phyloP scores from a whole-genome alignment of 495 filamentous ascomycete genomes.

The Penicillium turbatum region DNA sequence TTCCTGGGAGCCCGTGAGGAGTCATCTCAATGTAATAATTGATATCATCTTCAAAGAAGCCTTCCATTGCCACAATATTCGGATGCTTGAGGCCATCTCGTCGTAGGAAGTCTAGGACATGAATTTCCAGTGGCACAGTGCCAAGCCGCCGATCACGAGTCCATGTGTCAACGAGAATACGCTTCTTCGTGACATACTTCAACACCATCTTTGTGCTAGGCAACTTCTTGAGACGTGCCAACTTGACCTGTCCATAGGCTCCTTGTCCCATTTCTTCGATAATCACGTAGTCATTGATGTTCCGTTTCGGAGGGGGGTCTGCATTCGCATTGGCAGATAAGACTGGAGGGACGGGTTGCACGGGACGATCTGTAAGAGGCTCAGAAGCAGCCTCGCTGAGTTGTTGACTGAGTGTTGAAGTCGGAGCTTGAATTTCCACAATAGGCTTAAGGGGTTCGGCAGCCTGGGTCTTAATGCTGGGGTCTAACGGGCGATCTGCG shows the following conservation, averaged over 20 bases:
- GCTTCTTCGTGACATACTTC: conserved; percentile 95
- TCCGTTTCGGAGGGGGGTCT: conserved; percentile 58
- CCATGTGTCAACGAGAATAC: conserved; percentile 98
- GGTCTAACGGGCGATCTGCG: conserved; percentile 1
- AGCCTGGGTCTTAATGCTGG: background rate
- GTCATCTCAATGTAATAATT: conserved; percentile 99
- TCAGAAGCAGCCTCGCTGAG: conserved; percentile 65
- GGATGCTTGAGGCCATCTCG: conserved; percentile 82
- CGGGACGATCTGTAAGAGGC: conserved; percentile 46
- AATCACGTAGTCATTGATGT: conserved; percentile 84
- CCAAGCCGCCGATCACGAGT: conserved; percentile 89
- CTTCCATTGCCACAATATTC: conserved; percentile 97
- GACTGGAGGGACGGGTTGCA: conserved; percentile 39
- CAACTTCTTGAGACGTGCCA: conserved; percentile 81
- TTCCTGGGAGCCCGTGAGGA: conserved; percentile 91
- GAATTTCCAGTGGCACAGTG: conserved; percentile 97
- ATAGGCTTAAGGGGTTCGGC: conserved; percentile 16
- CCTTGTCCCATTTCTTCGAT: conserved; percentile 99
- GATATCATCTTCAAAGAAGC: conserved; percentile 96
- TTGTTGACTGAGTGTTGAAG: conserved; percentile 68
- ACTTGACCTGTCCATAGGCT: conserved; percentile 95
- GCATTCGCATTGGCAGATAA: conserved; percentile 28
- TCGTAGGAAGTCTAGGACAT: conserved; percentile 91
- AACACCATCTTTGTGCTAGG: conserved; percentile 79
- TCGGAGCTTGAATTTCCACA: conserved; percentile 47